phyloP scores from a whole-genome alignment of 1,139 yeast species.

The Taphrina sp. region DNA sequence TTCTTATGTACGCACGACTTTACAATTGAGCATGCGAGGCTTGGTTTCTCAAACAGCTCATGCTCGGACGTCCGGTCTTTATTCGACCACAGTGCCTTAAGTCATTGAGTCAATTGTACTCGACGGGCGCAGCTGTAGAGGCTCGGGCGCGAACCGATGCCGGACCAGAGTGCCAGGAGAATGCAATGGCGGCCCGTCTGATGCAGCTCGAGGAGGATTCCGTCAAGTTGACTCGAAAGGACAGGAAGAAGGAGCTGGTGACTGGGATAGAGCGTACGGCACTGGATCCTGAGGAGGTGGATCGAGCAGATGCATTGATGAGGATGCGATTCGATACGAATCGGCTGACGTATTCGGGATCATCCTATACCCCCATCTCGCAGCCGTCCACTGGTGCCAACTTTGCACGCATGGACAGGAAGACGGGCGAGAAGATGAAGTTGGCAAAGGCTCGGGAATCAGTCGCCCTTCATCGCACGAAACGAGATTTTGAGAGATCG shows the following conservation, averaged over 20 bases:
- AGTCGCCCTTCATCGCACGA: conserved; percentile 12
- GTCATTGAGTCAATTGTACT: too few relatives aligned
- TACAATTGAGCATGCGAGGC: too few relatives aligned
- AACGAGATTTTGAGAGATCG: conserved; percentile 21
- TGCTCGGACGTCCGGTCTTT: too few relatives aligned
- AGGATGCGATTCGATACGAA: conserved; percentile 20
- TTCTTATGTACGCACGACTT: too few relatives aligned
- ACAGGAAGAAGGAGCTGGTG: background rate
- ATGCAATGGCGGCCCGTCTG: conserved; percentile 14
- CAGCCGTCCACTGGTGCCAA: conserved; percentile 5
- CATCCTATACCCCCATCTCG: conserved; percentile 25
- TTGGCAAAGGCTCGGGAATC: conserved; percentile 24
- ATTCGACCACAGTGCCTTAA: too few relatives aligned
- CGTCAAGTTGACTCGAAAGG: background rate
- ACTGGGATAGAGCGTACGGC: conserved; percentile 6
- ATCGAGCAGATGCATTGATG: conserved; percentile 15
- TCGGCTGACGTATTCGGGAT: conserved; percentile 27
- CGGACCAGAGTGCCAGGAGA: background rate
- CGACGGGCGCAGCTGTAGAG: too few relatives aligned
- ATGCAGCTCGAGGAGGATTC: conserved; percentile 3
- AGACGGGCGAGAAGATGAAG: conserved; percentile 25
- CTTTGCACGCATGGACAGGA: conserved; percentile 19
- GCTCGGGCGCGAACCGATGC: too few relatives aligned
- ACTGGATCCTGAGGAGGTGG: background rate
- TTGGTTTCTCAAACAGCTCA: too few relatives aligned